These are phyloP conservation scores for Xylaria curta DNA, from an alignment of 495 filamentous ascomycete genomes.

Conservation along the genomic window DNA sequence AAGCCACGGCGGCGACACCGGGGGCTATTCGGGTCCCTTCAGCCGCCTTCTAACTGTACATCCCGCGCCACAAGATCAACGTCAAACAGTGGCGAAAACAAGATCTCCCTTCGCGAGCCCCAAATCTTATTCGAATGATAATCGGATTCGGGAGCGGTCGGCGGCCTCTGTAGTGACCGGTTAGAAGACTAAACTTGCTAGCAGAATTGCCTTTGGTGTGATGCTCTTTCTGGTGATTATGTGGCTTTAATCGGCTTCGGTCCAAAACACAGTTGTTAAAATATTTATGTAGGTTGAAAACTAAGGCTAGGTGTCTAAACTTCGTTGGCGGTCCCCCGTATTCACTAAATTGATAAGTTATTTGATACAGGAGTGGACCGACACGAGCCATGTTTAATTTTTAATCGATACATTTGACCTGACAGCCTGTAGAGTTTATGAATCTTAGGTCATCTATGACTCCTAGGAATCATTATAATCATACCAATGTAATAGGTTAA, in stretches of 20 bases:
- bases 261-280: neutral
- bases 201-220: neutral
- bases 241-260: neutral
- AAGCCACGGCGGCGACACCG: neutral
- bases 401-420: neutral
- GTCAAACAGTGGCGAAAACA: neutral
- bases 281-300: too few relatives aligned
- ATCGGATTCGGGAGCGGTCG: neutral
- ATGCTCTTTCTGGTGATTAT: neutral
- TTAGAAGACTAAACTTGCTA: neutral
- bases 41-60: neutral
- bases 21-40: neutral
- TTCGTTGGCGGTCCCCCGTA: too few relatives aligned
- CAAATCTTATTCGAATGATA: neutral
- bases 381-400: neutral
- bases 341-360: neutral
- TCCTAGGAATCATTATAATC: neutral
- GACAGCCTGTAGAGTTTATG: neutral
- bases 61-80: constrained; percentile 17
- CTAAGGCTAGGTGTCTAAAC: too few relatives aligned
- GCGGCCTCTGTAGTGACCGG: neutral
- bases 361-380: neutral
- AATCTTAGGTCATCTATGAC: neutral
- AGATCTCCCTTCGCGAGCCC: neutral
- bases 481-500: neutral